phyloP scores from a whole-genome alignment of 192 early-diverging fungal species.

The Powellomyces hirtus region DNA sequence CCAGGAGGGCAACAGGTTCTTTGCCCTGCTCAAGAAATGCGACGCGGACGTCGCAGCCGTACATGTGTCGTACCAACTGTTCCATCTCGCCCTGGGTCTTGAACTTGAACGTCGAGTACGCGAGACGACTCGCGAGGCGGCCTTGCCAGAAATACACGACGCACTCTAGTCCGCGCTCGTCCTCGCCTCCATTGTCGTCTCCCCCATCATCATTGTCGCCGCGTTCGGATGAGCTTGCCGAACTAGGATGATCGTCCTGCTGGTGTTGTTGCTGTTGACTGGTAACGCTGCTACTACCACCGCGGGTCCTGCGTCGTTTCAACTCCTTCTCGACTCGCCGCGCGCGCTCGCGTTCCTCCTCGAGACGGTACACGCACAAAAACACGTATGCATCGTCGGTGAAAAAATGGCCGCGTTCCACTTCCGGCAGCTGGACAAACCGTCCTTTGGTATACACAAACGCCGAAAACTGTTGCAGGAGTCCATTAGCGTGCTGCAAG shows the following conservation, averaged over 20 bases:
- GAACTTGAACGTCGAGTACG: conserved; percentile 49
- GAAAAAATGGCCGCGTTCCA: conserved; percentile 47
- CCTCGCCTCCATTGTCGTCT: conserved; percentile 2
- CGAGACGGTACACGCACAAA: conserved; percentile 47
- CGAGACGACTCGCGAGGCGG: conserved; percentile 24
- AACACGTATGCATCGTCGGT: conserved; percentile 51
- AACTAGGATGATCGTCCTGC: no score
- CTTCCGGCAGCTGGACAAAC: conserved; percentile 39
- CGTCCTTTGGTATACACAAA: conserved; percentile 47
- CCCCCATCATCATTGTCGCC: background rate
- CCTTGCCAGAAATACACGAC: conserved; percentile 61
- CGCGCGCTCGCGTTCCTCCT: conserved; percentile 23
- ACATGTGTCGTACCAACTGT: conserved; percentile 41
- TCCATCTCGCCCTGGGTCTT: conserved; percentile 49
- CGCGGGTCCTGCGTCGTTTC: background rate
- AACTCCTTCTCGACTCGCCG: conserved; percentile 18
- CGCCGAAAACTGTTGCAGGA: conserved; percentile 28
- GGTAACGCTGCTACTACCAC: background rate
- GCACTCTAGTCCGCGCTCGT: conserved; percentile 38
- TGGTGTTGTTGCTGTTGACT: no score
- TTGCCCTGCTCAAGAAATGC: conserved; percentile 42
- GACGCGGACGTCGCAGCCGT: conserved; percentile 40
- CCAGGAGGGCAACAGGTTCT: conserved; percentile 50
- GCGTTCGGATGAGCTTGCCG: background rate
- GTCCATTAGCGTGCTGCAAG: conserved; percentile 32